Percentiles rank a stretch among this genome's conserved stretches.
These are phyloP conservation scores for Mortierella sp. DNA, from an alignment of 371 early-diverging fungal genomes.

Conservation along the genomic window DNA sequence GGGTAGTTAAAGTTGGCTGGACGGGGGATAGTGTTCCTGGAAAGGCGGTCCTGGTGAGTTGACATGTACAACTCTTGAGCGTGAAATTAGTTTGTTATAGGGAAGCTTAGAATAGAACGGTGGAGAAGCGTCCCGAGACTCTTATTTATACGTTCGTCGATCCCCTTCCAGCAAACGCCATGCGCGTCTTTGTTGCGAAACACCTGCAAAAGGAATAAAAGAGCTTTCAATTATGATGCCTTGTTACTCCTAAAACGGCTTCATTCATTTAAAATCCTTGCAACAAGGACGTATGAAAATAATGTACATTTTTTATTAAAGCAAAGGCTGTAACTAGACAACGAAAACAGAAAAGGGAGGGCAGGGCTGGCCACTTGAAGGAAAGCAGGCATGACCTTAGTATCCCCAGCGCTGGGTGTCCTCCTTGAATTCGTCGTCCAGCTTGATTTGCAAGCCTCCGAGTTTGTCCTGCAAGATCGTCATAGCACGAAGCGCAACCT, in stretches of 20 bases:
- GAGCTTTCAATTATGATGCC: too few relatives aligned
- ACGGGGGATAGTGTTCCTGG: neutral
- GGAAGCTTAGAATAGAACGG: too few relatives aligned
- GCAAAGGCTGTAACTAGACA: neutral
- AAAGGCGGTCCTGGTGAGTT: neutral
- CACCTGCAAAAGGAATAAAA: neutral
- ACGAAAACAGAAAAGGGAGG: neutral
- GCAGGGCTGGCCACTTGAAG: neutral
- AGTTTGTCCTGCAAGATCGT: constrained; percentile 88
- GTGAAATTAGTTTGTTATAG: neutral
- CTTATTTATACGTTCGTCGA: neutral
- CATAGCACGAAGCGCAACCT: constrained; percentile 86
- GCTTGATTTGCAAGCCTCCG: constrained; percentile 80
- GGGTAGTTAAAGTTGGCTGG: neutral
- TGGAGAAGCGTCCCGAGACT: too few relatives aligned
- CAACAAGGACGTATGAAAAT: neutral
- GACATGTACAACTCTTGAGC: neutral
- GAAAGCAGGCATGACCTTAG: constrained; percentile 8
- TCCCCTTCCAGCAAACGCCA: too few relatives aligned
- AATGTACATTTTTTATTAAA: constrained; percentile 30
- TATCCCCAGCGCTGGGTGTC: constrained; percentile 57
- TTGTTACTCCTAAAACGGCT: neutral
- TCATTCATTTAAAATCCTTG: neutral
- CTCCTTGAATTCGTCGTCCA: constrained; percentile 72
- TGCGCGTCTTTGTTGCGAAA: neutral